Percentiles rank a stretch among this genome's conserved stretches.
Evolutionary conservation across 352 stramenopile species (phyloP).

Genomic region (Phytophthora vignae): DNA sequence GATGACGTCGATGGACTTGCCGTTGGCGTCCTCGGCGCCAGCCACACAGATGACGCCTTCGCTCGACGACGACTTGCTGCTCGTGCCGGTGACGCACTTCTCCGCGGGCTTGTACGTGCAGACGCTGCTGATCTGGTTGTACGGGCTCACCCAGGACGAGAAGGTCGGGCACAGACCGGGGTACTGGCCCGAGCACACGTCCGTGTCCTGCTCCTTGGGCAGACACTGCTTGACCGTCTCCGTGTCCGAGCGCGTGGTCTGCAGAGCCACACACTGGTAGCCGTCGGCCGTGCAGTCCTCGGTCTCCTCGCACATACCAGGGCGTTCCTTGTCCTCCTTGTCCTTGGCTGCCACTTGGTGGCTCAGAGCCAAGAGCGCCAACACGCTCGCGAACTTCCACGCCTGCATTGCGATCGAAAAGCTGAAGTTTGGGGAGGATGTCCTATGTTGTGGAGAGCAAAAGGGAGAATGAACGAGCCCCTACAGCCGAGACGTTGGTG

Average conservation of each 20-base stretch:
- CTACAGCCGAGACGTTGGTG: slow-evolving; percentile 4
- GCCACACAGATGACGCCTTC: slow-evolving; percentile 59
- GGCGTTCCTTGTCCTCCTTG: slow-evolving; percentile 38
- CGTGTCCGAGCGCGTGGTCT: slow-evolving; percentile 67
- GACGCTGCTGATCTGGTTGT: slow-evolving; percentile 81
- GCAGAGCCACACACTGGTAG: slow-evolving; percentile 75
- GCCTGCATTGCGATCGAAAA: slow-evolving; percentile 43
- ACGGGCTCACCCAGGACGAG: slow-evolving; percentile 67
- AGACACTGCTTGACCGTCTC: slow-evolving; percentile 80
- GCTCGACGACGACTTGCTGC: slow-evolving; percentile 54
- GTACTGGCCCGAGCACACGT: slow-evolving; percentile 73
- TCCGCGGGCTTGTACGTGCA: slow-evolving; percentile 80
- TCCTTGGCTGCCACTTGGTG: slow-evolving; percentile 41
- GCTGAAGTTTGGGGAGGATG: slow-evolving; percentile 9
- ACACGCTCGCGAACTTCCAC: slow-evolving; percentile 44
- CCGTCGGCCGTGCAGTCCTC: slow-evolving; percentile 55
- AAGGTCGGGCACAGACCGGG: slow-evolving; percentile 75
- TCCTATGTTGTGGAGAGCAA: slow-evolving; percentile 32
- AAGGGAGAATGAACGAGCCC: slow-evolving; percentile 37
- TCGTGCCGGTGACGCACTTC: slow-evolving; percentile 58
- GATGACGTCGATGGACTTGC: slow-evolving; percentile 61
- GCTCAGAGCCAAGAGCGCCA: slow-evolving; percentile 48
- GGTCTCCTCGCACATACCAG: slow-evolving; percentile 67
- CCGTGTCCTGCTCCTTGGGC: slow-evolving; percentile 62
- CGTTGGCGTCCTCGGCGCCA: slow-evolving; percentile 48